These are phyloP conservation scores for Solanum bukasovii DNA, from an alignment of 257 asterid genomes.

Conservation along the genomic window DNA sequence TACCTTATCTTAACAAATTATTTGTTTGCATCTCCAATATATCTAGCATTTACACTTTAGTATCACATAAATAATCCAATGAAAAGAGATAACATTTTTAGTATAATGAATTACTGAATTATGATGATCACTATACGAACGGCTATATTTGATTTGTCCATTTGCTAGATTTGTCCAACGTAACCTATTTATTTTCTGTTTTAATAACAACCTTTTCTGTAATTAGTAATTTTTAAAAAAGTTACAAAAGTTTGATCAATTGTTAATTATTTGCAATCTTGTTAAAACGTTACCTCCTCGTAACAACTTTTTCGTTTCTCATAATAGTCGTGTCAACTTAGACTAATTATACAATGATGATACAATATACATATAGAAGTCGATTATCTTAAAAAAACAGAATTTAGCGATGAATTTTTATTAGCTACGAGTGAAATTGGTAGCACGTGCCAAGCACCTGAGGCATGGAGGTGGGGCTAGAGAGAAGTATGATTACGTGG, in stretches of 20 bases:
- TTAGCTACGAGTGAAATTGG: background rate
- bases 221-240: background rate
- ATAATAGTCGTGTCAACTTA: background rate
- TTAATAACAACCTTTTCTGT: background rate
- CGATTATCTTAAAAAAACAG: no score
- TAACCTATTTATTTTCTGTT: background rate
- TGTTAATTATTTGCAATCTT: background rate
- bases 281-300: background rate
- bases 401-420: no score
- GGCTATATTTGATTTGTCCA: background rate
- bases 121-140: background rate
- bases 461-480: background rate
- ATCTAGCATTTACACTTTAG: background rate
- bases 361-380: no score
- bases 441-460: background rate
- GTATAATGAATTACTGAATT: background rate
- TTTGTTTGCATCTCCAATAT: background rate
- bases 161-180: background rate
- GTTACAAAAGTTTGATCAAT: background rate
- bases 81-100: background rate
- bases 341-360: no score
- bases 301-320: background rate
- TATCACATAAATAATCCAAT: background rate
- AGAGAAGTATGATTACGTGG: background rate
- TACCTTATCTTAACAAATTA: background rate